Conservation (phyloP, 129 eudicot genomes). For the Artemisia argyi region DNA sequence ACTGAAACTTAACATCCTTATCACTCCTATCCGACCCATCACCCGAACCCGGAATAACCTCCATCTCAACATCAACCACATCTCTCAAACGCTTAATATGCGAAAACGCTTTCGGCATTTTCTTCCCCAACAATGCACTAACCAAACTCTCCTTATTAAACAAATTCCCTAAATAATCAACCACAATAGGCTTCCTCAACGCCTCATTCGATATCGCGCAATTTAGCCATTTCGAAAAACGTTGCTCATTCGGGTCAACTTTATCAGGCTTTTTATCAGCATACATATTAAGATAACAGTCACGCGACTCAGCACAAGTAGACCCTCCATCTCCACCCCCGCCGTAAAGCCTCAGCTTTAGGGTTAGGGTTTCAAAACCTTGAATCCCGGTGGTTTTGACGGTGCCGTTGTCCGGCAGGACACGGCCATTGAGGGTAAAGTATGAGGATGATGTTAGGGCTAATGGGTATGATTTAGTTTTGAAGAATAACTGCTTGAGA, state of each 20-base stretch:
- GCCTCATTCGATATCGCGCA: constrained; percentile 87
- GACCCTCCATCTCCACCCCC: constrained; percentile 98
- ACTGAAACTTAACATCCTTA: constrained; percentile 53
- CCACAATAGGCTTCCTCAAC: constrained; percentile 69
- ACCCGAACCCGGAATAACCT: constrained; percentile 35
- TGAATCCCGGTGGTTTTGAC: constrained; percentile 27
- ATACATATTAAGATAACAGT: constrained; percentile 90
- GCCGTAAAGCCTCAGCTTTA: constrained; percentile 49
- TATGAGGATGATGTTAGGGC: constrained; percentile 33
- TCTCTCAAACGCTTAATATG: constrained; percentile 88
- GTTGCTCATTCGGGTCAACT: constrained; percentile 76
- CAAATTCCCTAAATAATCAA: constrained; percentile 79
- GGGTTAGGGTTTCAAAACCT: constrained; percentile 47
- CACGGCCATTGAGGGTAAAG: constrained; percentile 63
- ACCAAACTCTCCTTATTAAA: constrained; percentile 85
- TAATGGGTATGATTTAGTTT: background rate
- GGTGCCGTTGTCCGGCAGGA: constrained; percentile 44
- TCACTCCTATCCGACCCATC: background rate
- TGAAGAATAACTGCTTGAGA: no score
- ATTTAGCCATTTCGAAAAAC: constrained; percentile 72
- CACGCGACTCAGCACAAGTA: constrained; percentile 95
- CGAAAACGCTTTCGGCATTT: constrained; percentile 59
- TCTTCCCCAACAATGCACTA: constrained; percentile 62
- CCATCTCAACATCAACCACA: constrained; percentile 64
- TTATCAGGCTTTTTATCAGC: constrained; percentile 86